These are phyloP conservation scores for Monosporascus sp. DNA, from an alignment of 2,329 filamentous ascomycete species.

Conservation along the genomic window DNA sequence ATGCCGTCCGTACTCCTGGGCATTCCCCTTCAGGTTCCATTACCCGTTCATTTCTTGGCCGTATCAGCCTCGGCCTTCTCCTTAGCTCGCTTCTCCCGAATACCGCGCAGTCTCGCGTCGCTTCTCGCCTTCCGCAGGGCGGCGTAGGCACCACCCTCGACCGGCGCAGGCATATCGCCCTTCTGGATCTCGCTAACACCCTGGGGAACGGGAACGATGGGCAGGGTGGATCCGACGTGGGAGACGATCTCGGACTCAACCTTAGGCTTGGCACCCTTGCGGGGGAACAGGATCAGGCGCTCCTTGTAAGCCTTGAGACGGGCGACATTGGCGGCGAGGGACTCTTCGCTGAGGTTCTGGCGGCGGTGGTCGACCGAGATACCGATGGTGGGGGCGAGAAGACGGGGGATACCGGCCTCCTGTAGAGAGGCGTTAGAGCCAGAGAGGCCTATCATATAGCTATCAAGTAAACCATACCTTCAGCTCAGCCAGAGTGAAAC, in stretches of 20 bases:
- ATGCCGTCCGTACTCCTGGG: slow-evolving; percentile 32
- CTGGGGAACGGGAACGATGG: slow-evolving; percentile 63
- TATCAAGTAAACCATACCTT: slow-evolving; percentile 63
- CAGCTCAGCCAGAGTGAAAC: slow-evolving; percentile 95
- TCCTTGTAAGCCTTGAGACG: slow-evolving; percentile 97
- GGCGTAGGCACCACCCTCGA: slow-evolving; percentile 81
- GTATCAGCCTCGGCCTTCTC: slow-evolving; percentile 79
- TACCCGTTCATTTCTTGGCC: slow-evolving; percentile 72
- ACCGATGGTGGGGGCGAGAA: slow-evolving; percentile 91
- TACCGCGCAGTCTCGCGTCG: slow-evolving; percentile 75
- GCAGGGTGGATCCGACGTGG: slow-evolving; percentile 56
- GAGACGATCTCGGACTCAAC: slow-evolving; percentile 61
- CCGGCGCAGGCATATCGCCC: slow-evolving; percentile 68
- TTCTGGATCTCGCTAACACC: slow-evolving; percentile 73
- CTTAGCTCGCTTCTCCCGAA: slow-evolving; percentile 88
- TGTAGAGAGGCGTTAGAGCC: slow-evolving; percentile 39
- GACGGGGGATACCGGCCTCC: slow-evolving; percentile 94
- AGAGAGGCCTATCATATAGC: slow-evolving; percentile 1
- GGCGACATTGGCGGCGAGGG: slow-evolving; percentile 88
- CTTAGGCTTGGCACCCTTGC: slow-evolving; percentile 91
- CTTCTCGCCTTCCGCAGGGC: slow-evolving; percentile 79
- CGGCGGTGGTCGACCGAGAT: slow-evolving; percentile 95
- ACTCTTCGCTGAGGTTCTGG: slow-evolving; percentile 95
- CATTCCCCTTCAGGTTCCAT: slow-evolving; percentile 22
- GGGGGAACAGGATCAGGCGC: slow-evolving; percentile 95